A percentile compares a stretch with the other conserved stretches of the same genome.
phyloP scores from a whole-genome alignment of 495 filamentous ascomycete species.

The Pyronema domesticum region DNA sequence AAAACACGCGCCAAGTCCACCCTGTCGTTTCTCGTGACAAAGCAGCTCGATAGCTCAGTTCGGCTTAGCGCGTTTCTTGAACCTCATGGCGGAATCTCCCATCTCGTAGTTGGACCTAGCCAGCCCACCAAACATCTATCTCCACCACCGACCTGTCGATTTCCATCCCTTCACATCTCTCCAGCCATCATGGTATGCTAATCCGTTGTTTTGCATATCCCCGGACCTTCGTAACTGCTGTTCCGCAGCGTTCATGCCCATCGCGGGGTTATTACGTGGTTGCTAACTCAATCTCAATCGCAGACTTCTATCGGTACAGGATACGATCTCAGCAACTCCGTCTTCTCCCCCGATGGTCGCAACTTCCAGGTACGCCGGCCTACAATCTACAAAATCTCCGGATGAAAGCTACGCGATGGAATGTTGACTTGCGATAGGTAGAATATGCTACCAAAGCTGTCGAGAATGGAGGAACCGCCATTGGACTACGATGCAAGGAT shows the following conservation, averaged over 20 bases:
- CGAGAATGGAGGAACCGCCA: conserved; percentile 89
- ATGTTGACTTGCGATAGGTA: conserved; percentile 47
- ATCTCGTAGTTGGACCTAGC: neutral
- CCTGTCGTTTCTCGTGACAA: too few species aligned
- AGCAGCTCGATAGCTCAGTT: neutral
- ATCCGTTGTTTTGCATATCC: neutral
- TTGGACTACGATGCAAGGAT: conserved; percentile 94
- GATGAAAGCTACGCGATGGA: conserved; percentile 7
- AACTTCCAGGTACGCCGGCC: conserved; percentile 63
- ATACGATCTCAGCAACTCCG: conserved; percentile 97
- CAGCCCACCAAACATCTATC: neutral
- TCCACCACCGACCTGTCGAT: neutral
- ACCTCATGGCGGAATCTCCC: conserved; percentile 2
- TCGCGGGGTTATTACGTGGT: neutral
- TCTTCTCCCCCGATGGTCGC: conserved; percentile 95
- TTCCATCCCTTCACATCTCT: conserved; percentile 4
- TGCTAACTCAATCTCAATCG: neutral
- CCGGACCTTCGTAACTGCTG: neutral
- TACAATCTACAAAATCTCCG: neutral
- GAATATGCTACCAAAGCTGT: conserved; percentile 98
- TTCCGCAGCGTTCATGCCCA: neutral
- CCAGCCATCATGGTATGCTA: conserved; percentile 7
- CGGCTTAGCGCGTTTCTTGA: conserved; percentile 1
- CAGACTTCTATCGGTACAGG: conserved; percentile 99
- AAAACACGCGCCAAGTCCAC: too few species aligned